Evolutionary conservation across 768 basidiomycete genomes (phyloP).

Genomic region (Crepidotus variabilis): DNA sequence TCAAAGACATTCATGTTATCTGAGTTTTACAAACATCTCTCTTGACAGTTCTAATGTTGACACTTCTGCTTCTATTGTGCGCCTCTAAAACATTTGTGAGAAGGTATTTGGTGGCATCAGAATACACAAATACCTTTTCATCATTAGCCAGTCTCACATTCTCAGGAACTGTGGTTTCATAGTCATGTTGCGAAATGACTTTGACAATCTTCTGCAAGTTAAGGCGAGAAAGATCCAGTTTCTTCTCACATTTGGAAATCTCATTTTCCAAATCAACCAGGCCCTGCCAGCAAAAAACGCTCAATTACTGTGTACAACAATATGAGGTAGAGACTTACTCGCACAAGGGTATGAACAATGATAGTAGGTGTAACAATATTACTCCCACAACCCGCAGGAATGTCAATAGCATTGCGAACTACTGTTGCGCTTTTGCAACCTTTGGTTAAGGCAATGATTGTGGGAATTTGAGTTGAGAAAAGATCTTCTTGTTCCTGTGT

Average conservation of each 20-base stretch:
- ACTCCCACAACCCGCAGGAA: constrained; percentile 88
- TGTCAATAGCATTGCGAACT: constrained; percentile 56
- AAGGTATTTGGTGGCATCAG: background rate
- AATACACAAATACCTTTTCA: constrained; percentile 64
- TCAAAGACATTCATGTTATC: constrained; percentile 26
- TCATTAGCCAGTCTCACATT: constrained; percentile 70
- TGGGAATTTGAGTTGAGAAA: constrained; percentile 68
- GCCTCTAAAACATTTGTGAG: constrained; percentile 42
- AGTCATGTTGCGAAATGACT: constrained; percentile 67
- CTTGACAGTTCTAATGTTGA: constrained; percentile 65
- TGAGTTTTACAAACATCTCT: constrained; percentile 71
- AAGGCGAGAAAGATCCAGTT: constrained; percentile 65
- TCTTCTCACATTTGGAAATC: constrained; percentile 88
- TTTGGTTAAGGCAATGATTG: constrained; percentile 82
- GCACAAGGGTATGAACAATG: constrained; percentile 79
- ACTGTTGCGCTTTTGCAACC: constrained; percentile 78
- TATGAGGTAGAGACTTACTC: constrained; percentile 42
- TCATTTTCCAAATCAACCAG: constrained; percentile 87
- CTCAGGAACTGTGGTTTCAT: constrained; percentile 75
- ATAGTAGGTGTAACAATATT: constrained; percentile 72
- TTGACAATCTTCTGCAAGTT: constrained; percentile 78
- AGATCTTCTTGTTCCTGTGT: constrained; percentile 58
- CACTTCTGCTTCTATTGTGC: constrained; percentile 78
- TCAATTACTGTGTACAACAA: background rate
- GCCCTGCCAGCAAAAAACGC: constrained; percentile 47